Evolutionary conservation across 257 asterid genomes (phyloP), one percentile per base, ranked within the genome.

Genomic region (Plectranthus barbatus): DNA sequence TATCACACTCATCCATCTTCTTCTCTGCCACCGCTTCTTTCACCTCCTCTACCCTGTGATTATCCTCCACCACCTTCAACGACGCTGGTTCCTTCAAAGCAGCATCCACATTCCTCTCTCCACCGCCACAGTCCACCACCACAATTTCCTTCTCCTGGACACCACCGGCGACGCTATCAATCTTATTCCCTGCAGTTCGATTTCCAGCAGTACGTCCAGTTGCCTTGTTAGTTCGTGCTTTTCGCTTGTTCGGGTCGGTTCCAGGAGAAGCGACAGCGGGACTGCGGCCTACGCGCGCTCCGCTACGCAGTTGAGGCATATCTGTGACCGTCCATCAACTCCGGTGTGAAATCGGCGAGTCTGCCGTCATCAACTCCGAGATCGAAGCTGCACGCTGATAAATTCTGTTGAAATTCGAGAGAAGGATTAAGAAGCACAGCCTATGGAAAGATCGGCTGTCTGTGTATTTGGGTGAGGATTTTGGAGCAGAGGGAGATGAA

Each of bases 231-330:
- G 14, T 11, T 37, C 61, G 56, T 18, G 72, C 7, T 45, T 23
- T 51, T 23, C 39, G n/a, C 66, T 53, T 58, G 6, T 19, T 53
- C 69, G 50, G 46, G 29, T 6, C 71, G 59, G 52, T 45, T 9
- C 13, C 63, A 13, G 57, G 61, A 51, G 68, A 60, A 33, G 65
- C 71, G 24, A 63, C 37, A 58, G 71, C 51, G 70, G 67, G 73
- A 31, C 58, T 78, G 58, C 70, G 73, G 67, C 74, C 76, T 72
- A 60, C 64, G 62, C 78, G 73, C 59, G 67, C 78, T 69, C 81
- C 81, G 75, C 81, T 76, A 72, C 78, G 78, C 78, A 76, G 77
- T 68, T 72, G 78, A 68, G 78, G 78, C 81, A 76, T 76, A 54
- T 13, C 75, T 33, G 31, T 41, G 72, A 20, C 47, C 60, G 66